Conservation (phyloP, 2,329 filamentous ascomycete species). For the Botrytis pseudocinerea region DNA sequence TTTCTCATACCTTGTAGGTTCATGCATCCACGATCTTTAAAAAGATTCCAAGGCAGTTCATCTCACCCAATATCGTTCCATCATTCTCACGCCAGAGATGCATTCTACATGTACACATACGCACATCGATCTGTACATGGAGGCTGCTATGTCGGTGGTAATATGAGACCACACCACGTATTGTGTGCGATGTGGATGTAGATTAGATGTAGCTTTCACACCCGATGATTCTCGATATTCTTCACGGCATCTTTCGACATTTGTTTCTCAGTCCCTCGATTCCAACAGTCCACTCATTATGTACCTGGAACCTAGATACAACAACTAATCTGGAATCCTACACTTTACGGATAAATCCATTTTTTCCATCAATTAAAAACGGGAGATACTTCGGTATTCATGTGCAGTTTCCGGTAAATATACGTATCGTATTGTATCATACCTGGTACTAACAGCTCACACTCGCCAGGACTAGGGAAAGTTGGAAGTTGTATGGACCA, state of each 20-base stretch:
- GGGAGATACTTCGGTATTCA: conserved; percentile 1
- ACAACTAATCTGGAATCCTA: not conserved
- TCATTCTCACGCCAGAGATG: conserved; percentile 8
- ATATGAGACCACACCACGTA: not conserved
- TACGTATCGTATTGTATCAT: not conserved
- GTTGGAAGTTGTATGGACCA: not conserved
- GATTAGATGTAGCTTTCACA: not conserved
- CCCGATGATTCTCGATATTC: not conserved
- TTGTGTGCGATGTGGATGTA: too few relatives aligned
- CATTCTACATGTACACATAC: not conserved
- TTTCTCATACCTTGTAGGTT: not conserved
- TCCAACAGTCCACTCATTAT: not conserved
- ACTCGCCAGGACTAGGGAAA: not conserved
- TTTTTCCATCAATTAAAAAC: not conserved
- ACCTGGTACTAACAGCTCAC: not conserved
- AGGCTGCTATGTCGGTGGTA: not conserved
- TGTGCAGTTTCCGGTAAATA: not conserved
- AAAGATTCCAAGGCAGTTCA: not conserved
- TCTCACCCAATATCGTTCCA: conserved; percentile 1
- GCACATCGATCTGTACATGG: not conserved
- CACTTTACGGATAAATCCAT: not conserved
- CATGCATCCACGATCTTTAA: not conserved
- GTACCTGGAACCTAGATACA: not conserved
- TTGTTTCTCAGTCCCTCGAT: not conserved
- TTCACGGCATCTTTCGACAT: not conserved